A percentile compares a stretch with the other conserved stretches of the same genome.
phyloP scores from a whole-genome alignment of 2,329 filamentous ascomycete species.

The Allantophomopsis lycopodina region DNA sequence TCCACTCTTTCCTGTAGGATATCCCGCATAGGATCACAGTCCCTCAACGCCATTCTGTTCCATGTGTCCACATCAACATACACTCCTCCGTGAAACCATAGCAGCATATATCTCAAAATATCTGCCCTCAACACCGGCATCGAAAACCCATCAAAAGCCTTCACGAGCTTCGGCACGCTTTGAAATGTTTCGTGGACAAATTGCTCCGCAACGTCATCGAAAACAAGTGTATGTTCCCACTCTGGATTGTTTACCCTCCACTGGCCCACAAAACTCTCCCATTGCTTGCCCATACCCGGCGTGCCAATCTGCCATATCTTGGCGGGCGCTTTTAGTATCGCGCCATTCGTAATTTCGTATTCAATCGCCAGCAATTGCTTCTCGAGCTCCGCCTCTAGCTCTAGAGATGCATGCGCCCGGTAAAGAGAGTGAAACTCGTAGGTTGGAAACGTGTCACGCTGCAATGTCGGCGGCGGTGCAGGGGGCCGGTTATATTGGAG shows the following conservation, averaged over 20 bases:
- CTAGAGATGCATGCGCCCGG: conserved; percentile 4
- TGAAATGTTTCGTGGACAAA: conserved; percentile 5
- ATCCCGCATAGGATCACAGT: conserved; percentile 5
- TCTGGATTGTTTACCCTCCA: conserved; percentile 7
- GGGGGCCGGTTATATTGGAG: too few species aligned
- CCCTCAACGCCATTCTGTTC: conserved; percentile 4
- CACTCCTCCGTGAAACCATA: conserved; percentile 12
- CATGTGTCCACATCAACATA: conserved; percentile 9
- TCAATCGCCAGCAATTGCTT: conserved; percentile 6
- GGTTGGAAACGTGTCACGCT: background rate
- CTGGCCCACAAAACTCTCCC: conserved; percentile 6
- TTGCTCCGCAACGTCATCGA: conserved; percentile 1
- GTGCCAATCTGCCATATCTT: conserved; percentile 10
- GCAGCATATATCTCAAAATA: conserved; percentile 7
- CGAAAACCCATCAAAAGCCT: conserved; percentile 1
- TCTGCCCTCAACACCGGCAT: conserved; percentile 4
- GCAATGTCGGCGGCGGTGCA: too few species aligned
- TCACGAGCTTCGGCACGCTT: conserved; percentile 5
- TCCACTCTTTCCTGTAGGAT: conserved; percentile 2
- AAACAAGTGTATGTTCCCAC: conserved; percentile 7
- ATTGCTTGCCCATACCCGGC: background rate
- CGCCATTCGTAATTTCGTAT: background rate
- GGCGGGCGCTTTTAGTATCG: conserved; percentile 3
- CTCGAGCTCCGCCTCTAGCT: conserved; percentile 7
- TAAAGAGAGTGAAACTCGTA: conserved; percentile 10